Evolutionary conservation across 2,329 filamentous ascomycete species (phyloP).

Genomic region (Aphanocladium album): DNA sequence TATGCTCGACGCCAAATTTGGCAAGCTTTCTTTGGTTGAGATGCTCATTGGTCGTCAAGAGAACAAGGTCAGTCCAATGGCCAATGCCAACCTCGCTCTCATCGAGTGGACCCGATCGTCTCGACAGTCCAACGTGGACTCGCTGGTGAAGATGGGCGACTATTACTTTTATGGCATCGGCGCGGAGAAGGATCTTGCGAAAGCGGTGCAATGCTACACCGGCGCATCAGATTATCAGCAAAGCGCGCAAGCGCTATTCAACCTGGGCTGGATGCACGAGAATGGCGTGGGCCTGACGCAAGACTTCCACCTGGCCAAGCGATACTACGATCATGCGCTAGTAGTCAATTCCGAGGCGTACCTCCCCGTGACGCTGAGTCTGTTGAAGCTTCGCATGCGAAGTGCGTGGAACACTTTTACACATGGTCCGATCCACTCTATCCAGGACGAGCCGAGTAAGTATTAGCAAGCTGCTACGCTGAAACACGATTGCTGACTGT

Average conservation of each 20-base stretch:
- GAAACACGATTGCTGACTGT: background rate
- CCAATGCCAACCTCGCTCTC: slow-evolving; percentile 61
- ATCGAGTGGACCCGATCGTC: slow-evolving; percentile 95
- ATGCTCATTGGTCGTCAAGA: slow-evolving; percentile 34
- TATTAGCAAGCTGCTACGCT: slow-evolving; percentile 25
- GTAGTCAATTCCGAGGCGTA: slow-evolving; percentile 93
- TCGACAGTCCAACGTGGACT: slow-evolving; percentile 87
- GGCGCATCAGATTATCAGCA: slow-evolving; percentile 86
- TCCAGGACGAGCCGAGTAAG: slow-evolving; percentile 81
- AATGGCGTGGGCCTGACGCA: slow-evolving; percentile 90
- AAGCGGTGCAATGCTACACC: slow-evolving; percentile 89
- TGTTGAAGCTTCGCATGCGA: slow-evolving; percentile 76
- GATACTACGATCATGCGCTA: slow-evolving; percentile 89
- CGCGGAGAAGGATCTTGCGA: slow-evolving; percentile 65
- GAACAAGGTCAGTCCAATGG: slow-evolving; percentile 34
- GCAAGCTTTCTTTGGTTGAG: slow-evolving; percentile 31
- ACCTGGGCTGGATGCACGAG: slow-evolving; percentile 99
- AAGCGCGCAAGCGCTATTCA: slow-evolving; percentile 93
- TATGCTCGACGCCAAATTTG: slow-evolving; percentile 70
- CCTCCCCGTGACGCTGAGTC: slow-evolving; percentile 80
- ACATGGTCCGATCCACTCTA: slow-evolving; percentile 85
- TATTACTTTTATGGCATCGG: slow-evolving; percentile 88
- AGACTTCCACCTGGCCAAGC: slow-evolving; percentile 94
- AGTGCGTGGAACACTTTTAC: slow-evolving; percentile 95
- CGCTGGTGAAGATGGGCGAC: slow-evolving; percentile 96